Conservation (phyloP, 169 alveolate species). For the Theileria orientalis region DNA sequence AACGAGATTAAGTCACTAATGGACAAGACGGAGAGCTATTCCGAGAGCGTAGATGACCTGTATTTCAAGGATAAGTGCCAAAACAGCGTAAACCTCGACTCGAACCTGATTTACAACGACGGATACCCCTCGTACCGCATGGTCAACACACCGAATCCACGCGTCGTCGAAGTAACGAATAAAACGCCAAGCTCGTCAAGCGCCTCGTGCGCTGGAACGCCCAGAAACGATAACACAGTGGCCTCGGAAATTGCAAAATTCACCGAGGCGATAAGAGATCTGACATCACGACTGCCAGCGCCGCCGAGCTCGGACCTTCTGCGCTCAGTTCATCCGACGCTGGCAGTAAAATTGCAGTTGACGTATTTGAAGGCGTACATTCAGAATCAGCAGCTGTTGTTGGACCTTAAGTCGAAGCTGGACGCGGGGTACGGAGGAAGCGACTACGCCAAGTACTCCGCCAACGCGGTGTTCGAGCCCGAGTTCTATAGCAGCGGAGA, state of each 20-base stretch:
- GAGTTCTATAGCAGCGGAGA: not conserved
- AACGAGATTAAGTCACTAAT: not conserved
- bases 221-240: not conserved
- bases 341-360: slow-evolving; percentile 54
- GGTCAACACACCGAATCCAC: not conserved
- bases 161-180: not conserved
- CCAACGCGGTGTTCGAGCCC: not conserved
- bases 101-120: not conserved
- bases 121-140: slow-evolving; percentile 5
- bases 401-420: slow-evolving; percentile 16
- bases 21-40: not conserved
- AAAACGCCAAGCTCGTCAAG: not conserved
- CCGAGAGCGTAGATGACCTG: not conserved
- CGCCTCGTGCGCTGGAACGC: not conserved
- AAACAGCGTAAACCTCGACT: not conserved
- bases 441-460: not conserved
- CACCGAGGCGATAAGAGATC: slow-evolving; percentile 52
- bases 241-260: slow-evolving; percentile 20
- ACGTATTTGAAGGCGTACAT: slow-evolving; percentile 58
- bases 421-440: not conserved
- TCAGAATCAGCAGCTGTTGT: slow-evolving; percentile 60
- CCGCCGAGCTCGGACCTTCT: slow-evolving; percentile 56
- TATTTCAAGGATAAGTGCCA: not conserved
- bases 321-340: slow-evolving; percentile 41
- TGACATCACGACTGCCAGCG: slow-evolving; percentile 43